These are phyloP conservation scores for Pseudognaphalium luteoalbum DNA, from an alignment of 129 eudicot genomes.

Conservation along the genomic window DNA sequence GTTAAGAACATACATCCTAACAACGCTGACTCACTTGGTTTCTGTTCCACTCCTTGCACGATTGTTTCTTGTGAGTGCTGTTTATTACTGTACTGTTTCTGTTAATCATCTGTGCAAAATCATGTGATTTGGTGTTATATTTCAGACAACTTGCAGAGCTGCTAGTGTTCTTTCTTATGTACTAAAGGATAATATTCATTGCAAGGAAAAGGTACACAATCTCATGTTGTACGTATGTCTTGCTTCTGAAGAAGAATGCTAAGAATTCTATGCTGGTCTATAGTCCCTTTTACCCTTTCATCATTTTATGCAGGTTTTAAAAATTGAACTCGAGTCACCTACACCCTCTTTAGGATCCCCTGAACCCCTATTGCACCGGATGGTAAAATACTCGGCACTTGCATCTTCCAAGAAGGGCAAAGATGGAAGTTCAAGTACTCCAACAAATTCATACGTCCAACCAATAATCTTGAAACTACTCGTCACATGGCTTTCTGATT, in stretches of 20 bases:
- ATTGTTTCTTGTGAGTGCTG: not conserved
- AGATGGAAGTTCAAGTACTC: constrained; percentile 53
- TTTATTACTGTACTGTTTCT: not conserved
- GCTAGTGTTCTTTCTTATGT: constrained; percentile 91
- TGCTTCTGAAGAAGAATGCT: not conserved
- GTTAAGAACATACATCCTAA: too few species aligned
- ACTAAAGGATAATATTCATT: constrained; percentile 66
- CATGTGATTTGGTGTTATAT: constrained; percentile 18
- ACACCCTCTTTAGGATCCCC: constrained; percentile 54
- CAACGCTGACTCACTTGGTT: too few species aligned
- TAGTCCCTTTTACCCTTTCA: not conserved
- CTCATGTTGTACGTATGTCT: constrained; percentile 1
- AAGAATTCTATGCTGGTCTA: not conserved
- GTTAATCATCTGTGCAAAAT: constrained; percentile 2
- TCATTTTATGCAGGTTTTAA: constrained; percentile 55
- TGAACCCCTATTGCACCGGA: constrained; percentile 86
- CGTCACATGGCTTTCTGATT: constrained; percentile 73
- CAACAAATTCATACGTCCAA: constrained; percentile 47
- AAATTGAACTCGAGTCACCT: constrained; percentile 72
- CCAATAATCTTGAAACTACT: constrained; percentile 75
- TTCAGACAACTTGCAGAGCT: constrained; percentile 89
- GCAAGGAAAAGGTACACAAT: constrained; percentile 80
- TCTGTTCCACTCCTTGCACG: not conserved
- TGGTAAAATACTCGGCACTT: constrained; percentile 83
- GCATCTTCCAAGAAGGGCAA: constrained; percentile 69